Evolutionary conservation across 1,139 yeast species (phyloP), one percentile per base, ranked within the genome.

Genomic region (Kodamaea fungicola): DNA sequence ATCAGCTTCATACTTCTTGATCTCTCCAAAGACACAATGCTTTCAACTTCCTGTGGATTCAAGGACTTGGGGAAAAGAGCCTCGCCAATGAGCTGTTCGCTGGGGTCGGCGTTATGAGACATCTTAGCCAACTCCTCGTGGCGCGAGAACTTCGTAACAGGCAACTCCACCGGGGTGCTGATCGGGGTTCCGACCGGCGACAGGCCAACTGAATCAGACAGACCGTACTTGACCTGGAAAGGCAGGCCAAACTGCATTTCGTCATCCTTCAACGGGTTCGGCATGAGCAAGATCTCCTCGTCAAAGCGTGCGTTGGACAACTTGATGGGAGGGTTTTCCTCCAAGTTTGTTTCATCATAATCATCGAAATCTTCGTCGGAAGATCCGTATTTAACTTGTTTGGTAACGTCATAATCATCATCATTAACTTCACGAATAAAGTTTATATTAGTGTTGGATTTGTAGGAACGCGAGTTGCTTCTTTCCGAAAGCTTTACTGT

Each of bases 21-120:
- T 44, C 90, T 70, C 55, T 84, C 95, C 33, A 84, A 54, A 4
- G 87, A 76, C 1, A 82, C 82, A 42, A 84, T 84, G 34, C 85
- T 79, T 47, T 82, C 87, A 10, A 84, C 86, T 54, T 84, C 95
- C 39, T 74, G 78, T 0, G 76, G 67, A 44, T 73, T 80, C 32
- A 84, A 64, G 3, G 78, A 74, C 51, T 80, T 83, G 0, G 94
- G 95, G 55, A 84, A 84, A 30, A 83, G 60, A 0, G 80, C 76
- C 41, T 83, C 90, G 8, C 92, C 90, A 21, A 64, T 47, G 31
- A 71, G 47, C 30, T 51, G 40, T 12, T 38, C 44, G 21, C 33
- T 33, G 22, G 31, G 27, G n/a, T 32, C 38, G 22, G 21, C 8
- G 26, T 31, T 26, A 21, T 27, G 29, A 27, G 29, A 27, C 29